phyloP scores from a whole-genome alignment of 2,329 filamentous ascomycete genomes.

The Aspergillus viridinutans region DNA sequence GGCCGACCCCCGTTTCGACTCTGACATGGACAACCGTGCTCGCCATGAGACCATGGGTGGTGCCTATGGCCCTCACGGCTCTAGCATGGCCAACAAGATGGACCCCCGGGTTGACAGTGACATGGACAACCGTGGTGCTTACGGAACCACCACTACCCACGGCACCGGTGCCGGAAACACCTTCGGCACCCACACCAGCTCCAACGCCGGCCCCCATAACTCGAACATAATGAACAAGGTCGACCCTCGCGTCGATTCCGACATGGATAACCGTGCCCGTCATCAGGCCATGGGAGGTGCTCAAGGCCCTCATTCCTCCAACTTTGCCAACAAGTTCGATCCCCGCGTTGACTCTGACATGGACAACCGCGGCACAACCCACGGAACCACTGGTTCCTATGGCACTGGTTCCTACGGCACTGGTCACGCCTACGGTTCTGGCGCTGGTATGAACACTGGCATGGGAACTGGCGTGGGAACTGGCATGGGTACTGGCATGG shows the following conservation, averaged over 20 bases:
- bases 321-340: slow-evolving; percentile 49
- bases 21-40: neutral
- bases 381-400: slow-evolving; percentile 9
- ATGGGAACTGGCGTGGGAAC: neutral
- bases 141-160: neutral
- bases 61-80: slow-evolving; percentile 40
- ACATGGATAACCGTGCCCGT: slow-evolving; percentile 1
- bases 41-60: slow-evolving; percentile 11
- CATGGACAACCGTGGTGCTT: slow-evolving; percentile 11
- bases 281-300: slow-evolving; percentile 11
- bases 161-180: slow-evolving; percentile 12
- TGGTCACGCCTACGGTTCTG: slow-evolving; percentile 1
- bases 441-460: slow-evolving; percentile 9
- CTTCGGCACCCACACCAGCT: neutral
- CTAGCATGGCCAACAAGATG: slow-evolving; percentile 45
- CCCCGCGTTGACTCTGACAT: slow-evolving; percentile 40
- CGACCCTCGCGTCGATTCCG: slow-evolving; percentile 26
- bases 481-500: neutral
- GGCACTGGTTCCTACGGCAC: slow-evolving; percentile 6
- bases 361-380: slow-evolving; percentile 15
- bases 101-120: slow-evolving; percentile 46
- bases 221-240: slow-evolving; percentile 31
- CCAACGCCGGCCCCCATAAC: slow-evolving; percentile 12
- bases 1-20: slow-evolving; percentile 28
- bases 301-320: slow-evolving; percentile 42